Base-by-base conservation (phyloP, 441 rosid genomes). In the Flueggea neowawraea region DNA sequence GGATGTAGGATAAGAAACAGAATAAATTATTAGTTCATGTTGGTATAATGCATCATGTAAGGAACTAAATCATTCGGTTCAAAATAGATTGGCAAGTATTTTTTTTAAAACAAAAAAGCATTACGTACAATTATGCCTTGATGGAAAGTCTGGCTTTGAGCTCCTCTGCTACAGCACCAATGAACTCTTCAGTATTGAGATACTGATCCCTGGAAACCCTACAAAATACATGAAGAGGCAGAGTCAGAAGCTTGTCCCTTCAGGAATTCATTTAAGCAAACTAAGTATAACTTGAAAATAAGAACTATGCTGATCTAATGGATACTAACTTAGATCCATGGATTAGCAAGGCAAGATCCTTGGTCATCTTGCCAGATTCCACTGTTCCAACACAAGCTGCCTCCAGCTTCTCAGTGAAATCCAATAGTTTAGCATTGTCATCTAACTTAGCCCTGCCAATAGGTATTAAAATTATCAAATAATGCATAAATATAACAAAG, bases 351-450 rank as follows among this genome's bases (percentile, higher is more conserved):
- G 97, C 98, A 13, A 93, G 98, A 78, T 93, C 98, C 71, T 90
- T 90, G 53, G 97, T 93, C 98, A 93, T 93, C 84, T 88, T 90
- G 61, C 95, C 95, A 31, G 91, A 82, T 69, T 93, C 96, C 55
- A 93, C 96, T 5, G 80, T 64, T 57, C 81, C 86, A 60, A 93
- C 14, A 62, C 97, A 93, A 61, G 97, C 87, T 47, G 83, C 89
- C 74, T 93, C 97, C 58, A 93, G 85, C 69, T 86, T 90, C 82
- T 86, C 76, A 2, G 85, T 79, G 67, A 90, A 93, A 68, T 83
- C 81, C 79, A 86, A 66, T 55, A 93, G 87, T 70, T 71, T 70
- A 6, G 73, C 79, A 79, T 85, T 85, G 71, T 73, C 76, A 73
- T 93, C 97, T 75, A 93, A 69, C 79, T 80, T 86, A 63, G 96